A percentile compares a stretch with the other conserved stretches of the same genome.
phyloP scores from a whole-genome alignment of 2,329 filamentous ascomycete genomes.

The Aspergillus sp. region DNA sequence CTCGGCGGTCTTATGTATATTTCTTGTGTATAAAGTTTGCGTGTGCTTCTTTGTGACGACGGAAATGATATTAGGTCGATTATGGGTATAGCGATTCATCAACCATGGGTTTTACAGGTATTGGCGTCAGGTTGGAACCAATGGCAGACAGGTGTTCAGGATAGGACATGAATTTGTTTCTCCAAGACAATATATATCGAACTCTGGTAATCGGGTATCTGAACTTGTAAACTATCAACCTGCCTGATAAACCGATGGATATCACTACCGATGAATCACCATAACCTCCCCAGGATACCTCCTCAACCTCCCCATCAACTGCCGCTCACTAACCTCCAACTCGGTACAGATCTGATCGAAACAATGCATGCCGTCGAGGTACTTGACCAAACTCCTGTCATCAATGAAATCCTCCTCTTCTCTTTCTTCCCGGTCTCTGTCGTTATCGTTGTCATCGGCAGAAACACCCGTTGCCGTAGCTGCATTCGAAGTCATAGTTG shows the following conservation, averaged over 20 bases:
- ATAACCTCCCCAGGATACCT: constrained; percentile 37
- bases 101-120: constrained; percentile 4
- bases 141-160: constrained; percentile 1
- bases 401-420: constrained; percentile 28
- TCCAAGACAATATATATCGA: too few relatives aligned
- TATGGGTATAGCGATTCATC: constrained; percentile 6
- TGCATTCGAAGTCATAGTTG: too few relatives aligned
- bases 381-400: constrained; percentile 31
- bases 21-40: not conserved
- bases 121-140: constrained; percentile 4
- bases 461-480: too few relatives aligned
- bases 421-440: constrained; percentile 13
- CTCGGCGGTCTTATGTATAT: not conserved
- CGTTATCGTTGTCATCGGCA: too few relatives aligned
- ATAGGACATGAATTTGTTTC: not conserved
- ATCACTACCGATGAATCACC: constrained; percentile 38
- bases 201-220: too few relatives aligned
- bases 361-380: constrained; percentile 42
- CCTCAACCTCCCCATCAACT: constrained; percentile 37
- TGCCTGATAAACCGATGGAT: not conserved
- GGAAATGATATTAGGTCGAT: constrained; percentile 3
- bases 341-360: constrained; percentile 46
- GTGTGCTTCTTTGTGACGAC: constrained; percentile 4
- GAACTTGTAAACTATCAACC: too few relatives aligned
- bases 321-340: constrained; percentile 40